These are phyloP conservation scores for Penicillium herquei DNA, from an alignment of 495 filamentous ascomycete species.

Conservation along the genomic window DNA sequence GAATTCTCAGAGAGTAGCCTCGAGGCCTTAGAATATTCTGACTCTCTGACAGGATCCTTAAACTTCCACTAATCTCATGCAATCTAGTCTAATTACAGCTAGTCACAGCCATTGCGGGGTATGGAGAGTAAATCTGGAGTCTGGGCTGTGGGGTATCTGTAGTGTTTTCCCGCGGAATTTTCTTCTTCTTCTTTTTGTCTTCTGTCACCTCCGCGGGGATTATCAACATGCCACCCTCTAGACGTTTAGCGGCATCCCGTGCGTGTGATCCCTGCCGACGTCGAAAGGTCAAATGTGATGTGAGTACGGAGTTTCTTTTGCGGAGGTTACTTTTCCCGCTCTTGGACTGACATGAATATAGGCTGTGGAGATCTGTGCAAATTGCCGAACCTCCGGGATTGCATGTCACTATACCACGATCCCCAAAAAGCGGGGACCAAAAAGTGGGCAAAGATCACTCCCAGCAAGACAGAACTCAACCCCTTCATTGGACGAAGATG, in stretches of 20 bases:
- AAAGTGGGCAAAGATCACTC: neutral
- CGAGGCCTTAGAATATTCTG: no score
- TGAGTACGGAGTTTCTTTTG: neutral
- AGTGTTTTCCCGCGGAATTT: neutral
- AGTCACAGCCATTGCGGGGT: no score
- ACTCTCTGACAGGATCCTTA: no score
- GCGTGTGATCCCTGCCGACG: neutral
- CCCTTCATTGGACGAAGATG: neutral
- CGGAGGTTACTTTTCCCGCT: no score
- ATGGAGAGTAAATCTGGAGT: neutral
- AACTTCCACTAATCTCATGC: no score
- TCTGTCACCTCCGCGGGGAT: neutral
- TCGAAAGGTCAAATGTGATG: neutral
- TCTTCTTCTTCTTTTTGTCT: neutral
- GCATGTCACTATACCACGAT: neutral
- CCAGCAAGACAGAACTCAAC: neutral
- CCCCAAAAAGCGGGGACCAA: neutral
- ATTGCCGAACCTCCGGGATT: neutral
- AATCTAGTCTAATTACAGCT: no score
- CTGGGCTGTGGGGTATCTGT: no score
- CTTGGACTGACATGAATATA: neutral
- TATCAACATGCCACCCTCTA: neutral
- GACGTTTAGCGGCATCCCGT: neutral
- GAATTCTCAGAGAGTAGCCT: no score
- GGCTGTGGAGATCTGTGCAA: neutral